Evolutionary conservation across 495 filamentous ascomycete species (phyloP).

Genomic region (Evansstolkia leycettana): DNA sequence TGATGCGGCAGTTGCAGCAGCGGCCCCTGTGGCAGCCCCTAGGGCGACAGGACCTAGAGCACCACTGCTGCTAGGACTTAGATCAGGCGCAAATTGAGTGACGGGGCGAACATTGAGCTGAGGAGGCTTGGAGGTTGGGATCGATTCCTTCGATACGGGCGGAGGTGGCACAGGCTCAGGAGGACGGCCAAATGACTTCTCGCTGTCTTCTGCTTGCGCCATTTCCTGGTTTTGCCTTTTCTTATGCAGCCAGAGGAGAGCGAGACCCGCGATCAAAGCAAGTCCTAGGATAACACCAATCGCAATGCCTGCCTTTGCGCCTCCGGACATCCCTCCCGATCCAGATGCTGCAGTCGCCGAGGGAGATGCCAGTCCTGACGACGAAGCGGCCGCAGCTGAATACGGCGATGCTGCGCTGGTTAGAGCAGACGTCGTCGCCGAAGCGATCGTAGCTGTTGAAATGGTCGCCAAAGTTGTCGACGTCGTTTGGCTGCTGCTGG

Average conservation of each 20-base stretch:
- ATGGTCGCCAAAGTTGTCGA: constrained; percentile 2
- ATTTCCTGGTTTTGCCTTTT: constrained; percentile 31
- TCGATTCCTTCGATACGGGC: constrained; percentile 15
- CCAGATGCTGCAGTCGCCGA: constrained; percentile 10
- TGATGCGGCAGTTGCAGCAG: constrained; percentile 7
- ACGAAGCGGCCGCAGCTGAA: constrained; percentile 5
- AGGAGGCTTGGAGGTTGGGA: constrained; percentile 51
- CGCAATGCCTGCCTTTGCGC: constrained; percentile 71
- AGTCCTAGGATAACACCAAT: constrained; percentile 64
- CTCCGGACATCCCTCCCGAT: constrained; percentile 42
- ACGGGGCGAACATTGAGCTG: constrained; percentile 77
- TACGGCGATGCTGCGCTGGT: neutral
- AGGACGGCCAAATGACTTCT: constrained; percentile 30
- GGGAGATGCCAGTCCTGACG: constrained; percentile 10
- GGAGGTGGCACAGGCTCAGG: constrained; percentile 15
- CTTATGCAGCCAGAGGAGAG: constrained; percentile 56
- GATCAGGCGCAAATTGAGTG: constrained; percentile 72
- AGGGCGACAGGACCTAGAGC: constrained; percentile 15
- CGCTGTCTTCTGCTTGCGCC: constrained; percentile 47
- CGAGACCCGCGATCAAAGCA: constrained; percentile 43
- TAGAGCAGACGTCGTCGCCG: constrained; percentile 4
- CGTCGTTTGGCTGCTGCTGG: constrained; percentile 14
- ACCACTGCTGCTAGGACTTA: constrained; percentile 28
- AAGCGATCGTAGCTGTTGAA: constrained; percentile 5
- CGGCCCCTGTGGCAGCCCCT: constrained; percentile 6